These are phyloP conservation scores for Aspergillus quadrilineatus DNA, from an alignment of 2,329 filamentous ascomycete species.

Conservation along the genomic window DNA sequence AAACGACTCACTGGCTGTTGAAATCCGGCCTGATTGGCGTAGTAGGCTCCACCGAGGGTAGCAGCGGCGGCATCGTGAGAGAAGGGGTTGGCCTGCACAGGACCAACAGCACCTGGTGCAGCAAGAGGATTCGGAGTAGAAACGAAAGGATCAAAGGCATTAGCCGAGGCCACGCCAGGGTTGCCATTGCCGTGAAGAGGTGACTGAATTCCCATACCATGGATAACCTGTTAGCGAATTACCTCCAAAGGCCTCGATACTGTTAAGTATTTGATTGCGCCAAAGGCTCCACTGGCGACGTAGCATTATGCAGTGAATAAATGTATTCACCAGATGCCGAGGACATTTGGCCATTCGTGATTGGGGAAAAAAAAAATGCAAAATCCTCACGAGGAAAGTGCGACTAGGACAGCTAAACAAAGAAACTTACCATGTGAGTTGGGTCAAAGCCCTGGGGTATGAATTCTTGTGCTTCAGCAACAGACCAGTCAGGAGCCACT, in stretches of 20 bases:
- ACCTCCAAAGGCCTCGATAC: too few species aligned
- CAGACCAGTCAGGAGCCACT: constrained; percentile 44
- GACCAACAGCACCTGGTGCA: constrained; percentile 44
- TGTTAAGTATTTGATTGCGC: too few species aligned
- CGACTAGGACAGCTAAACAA: not conserved
- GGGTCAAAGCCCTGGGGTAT: constrained; percentile 57
- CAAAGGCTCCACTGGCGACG: too few species aligned
- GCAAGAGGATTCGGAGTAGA: constrained; percentile 57
- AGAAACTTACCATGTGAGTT: constrained; percentile 48
- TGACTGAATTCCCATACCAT: constrained; percentile 25
- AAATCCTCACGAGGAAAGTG: not conserved
- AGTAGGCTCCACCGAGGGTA: constrained; percentile 65
- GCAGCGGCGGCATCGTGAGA: constrained; percentile 62
- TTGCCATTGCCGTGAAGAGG: constrained; percentile 50
- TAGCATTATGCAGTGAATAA: too few species aligned
- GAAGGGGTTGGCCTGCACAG: constrained; percentile 70
- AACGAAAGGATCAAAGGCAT: constrained; percentile 64
- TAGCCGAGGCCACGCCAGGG: constrained; percentile 49
- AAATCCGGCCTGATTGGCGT: constrained; percentile 57
- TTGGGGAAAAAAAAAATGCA: not conserved
- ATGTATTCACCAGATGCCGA: not conserved
- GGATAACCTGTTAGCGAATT: not conserved
- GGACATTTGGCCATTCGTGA: too few species aligned
- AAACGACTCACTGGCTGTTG: constrained; percentile 61
- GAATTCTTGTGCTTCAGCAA: constrained; percentile 49